These are phyloP conservation scores for Jackrogersella multiformis DNA, from an alignment of 495 filamentous ascomycete genomes.

Conservation along the genomic window DNA sequence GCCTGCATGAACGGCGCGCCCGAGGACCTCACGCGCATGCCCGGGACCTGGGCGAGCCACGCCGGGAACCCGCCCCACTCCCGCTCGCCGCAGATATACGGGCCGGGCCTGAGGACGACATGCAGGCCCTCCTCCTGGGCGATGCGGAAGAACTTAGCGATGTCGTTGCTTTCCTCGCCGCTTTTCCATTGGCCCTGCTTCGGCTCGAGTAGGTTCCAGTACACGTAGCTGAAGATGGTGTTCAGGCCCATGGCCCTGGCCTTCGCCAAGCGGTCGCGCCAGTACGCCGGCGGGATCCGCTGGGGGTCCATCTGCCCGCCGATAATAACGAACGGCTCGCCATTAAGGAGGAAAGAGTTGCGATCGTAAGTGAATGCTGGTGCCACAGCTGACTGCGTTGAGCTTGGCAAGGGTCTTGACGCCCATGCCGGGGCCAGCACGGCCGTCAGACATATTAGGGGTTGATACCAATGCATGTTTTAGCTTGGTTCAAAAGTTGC, in stretches of 20 bases:
- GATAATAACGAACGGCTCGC: conserved; percentile 55
- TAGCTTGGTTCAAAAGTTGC: not conserved
- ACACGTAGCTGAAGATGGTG: conserved; percentile 60
- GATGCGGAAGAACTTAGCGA: conserved; percentile 53
- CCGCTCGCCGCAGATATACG: conserved; percentile 60
- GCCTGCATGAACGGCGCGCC: conserved; percentile 51
- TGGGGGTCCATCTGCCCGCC: conserved; percentile 63
- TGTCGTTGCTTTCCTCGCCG: conserved; percentile 47
- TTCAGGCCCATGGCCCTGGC: conserved; percentile 59
- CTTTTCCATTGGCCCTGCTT: conserved; percentile 46
- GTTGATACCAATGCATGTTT: conserved; percentile 19
- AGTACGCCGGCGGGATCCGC: conserved; percentile 54
- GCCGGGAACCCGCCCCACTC: conserved; percentile 61
- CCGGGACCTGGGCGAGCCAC: conserved; percentile 53
- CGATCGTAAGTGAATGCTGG: conserved; percentile 44
- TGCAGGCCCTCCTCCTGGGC: conserved; percentile 55
- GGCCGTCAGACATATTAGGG: conserved; percentile 2
- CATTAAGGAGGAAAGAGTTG: conserved; percentile 54
- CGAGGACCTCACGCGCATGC: conserved; percentile 51
- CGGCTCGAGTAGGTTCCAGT: conserved; percentile 58
- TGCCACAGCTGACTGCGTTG: conserved; percentile 27
- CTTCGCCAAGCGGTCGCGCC: conserved; percentile 53
- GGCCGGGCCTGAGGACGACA: conserved; percentile 55
- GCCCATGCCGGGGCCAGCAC: conserved; percentile 13
- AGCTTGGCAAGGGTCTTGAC: not conserved